Percentiles rank a stretch among this genome's conserved stretches.
Conservation (phyloP, 2,329 filamentous ascomycete species). For the Cytospora piceicola region DNA sequence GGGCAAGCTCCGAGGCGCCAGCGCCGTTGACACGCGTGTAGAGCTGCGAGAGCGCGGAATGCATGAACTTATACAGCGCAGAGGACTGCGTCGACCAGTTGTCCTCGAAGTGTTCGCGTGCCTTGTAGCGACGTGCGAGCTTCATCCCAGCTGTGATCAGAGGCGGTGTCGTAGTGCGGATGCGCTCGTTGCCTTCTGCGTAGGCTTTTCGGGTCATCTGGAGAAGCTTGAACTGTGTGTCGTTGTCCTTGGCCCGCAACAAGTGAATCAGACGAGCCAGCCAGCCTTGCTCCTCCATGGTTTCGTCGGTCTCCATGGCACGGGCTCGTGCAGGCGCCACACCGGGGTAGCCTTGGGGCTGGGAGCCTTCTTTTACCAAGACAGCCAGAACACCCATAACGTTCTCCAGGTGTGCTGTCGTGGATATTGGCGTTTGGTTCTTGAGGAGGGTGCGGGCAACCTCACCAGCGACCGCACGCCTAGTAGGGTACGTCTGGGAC, state of each 20-base stretch:
- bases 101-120: conserved; percentile 79
- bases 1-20: conserved; percentile 81
- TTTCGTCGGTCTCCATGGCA: conserved; percentile 87
- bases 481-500: conserved; percentile 89
- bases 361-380: conserved; percentile 89
- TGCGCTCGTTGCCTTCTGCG: conserved; percentile 88
- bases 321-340: conserved; percentile 75
- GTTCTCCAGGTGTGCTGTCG: conserved; percentile 79
- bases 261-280: conserved; percentile 90
- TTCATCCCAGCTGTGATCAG: conserved; percentile 89
- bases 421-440: conserved; percentile 79
- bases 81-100: conserved; percentile 69
- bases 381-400: conserved; percentile 88
- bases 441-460: conserved; percentile 81
- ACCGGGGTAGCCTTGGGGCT: conserved; percentile 84
- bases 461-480: conserved; percentile 87
- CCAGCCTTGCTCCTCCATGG: conserved; percentile 97
- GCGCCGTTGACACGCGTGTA: conserved; percentile 81
- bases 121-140: conserved; percentile 85
- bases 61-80: conserved; percentile 92
- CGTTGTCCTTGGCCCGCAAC: conserved; percentile 81
- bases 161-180: conserved; percentile 92
- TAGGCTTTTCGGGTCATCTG: conserved; percentile 88
- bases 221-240: conserved; percentile 91
- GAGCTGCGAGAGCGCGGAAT: conserved; percentile 81